phyloP scores from a whole-genome alignment of 2,329 filamentous ascomycete genomes.

The Epichloe gansuensis region DNA sequence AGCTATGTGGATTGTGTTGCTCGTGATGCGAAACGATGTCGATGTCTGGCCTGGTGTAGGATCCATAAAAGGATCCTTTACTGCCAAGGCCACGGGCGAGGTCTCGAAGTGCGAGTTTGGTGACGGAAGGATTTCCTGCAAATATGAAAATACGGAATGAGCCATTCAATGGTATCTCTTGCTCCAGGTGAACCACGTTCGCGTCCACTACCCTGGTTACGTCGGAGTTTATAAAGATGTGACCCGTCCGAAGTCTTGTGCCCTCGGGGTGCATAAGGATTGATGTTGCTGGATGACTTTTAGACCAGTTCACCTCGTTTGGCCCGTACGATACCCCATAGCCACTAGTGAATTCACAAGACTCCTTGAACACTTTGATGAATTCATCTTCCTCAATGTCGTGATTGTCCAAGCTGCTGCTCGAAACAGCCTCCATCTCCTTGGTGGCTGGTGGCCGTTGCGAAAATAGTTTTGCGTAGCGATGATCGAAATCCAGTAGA shows the following conservation, averaged over 20 bases:
- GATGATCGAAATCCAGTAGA: slow-evolving; percentile 74
- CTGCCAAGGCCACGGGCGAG: slow-evolving; percentile 52
- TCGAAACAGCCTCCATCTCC: slow-evolving; percentile 56
- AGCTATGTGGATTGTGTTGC: slow-evolving; percentile 69
- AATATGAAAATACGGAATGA: slow-evolving; percentile 80
- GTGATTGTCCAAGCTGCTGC: slow-evolving; percentile 15
- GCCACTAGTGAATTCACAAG: slow-evolving; percentile 83
- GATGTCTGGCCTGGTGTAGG: slow-evolving; percentile 50
- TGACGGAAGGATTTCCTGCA: slow-evolving; percentile 52
- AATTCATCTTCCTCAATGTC: slow-evolving; percentile 52
- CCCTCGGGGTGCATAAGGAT: slow-evolving; percentile 53
- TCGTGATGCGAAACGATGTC: slow-evolving; percentile 61
- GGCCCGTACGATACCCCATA: slow-evolving; percentile 79
- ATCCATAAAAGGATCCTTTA: slow-evolving; percentile 58
- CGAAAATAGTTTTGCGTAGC: slow-evolving; percentile 84
- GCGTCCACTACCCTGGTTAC: slow-evolving; percentile 81
- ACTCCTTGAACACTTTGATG: slow-evolving; percentile 78
- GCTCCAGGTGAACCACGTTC: slow-evolving; percentile 81
- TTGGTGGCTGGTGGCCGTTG: slow-evolving; percentile 58
- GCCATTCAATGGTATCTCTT: slow-evolving; percentile 79
- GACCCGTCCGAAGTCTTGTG: slow-evolving; percentile 57
- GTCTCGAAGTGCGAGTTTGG: slow-evolving; percentile 52
- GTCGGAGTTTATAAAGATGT: slow-evolving; percentile 62
- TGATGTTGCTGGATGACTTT: slow-evolving; percentile 57
- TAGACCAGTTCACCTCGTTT: slow-evolving; percentile 75